Percentiles rank a stretch among this genome's conserved stretches.
phyloP scores from a whole-genome alignment of 2,329 filamentous ascomycete genomes.

The Trichoderma harzianum region DNA sequence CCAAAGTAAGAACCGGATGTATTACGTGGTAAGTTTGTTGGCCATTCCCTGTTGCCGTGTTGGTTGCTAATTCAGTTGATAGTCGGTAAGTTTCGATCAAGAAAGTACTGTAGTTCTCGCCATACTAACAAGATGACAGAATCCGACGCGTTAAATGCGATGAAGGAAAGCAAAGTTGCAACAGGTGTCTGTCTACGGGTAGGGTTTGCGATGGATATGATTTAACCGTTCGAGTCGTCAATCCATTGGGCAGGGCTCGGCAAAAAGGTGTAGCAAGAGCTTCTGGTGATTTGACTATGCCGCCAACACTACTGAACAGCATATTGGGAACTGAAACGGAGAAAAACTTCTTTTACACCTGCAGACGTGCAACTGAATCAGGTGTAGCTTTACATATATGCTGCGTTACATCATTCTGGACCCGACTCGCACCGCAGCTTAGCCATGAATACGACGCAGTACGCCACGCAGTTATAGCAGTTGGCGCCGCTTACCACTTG shows the following conservation, averaged over 20 bases:
- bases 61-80: not conserved
- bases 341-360: not conserved
- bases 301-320: not conserved
- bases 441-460: not conserved
- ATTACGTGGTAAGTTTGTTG: not conserved
- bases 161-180: not conserved
- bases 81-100: not conserved
- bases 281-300: not conserved
- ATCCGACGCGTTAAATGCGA: not conserved
- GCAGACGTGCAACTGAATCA: not conserved
- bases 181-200: not conserved
- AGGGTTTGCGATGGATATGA: not conserved
- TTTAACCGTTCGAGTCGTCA: not conserved
- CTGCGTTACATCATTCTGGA: not conserved
- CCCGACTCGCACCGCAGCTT: not conserved
- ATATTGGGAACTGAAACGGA: not conserved
- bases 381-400: not conserved
- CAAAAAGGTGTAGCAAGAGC: not conserved
- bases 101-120: not conserved
- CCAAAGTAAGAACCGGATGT: not conserved
- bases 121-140: not conserved
- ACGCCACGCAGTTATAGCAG: not conserved
- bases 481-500: not conserved
- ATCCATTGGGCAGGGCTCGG: not conserved
- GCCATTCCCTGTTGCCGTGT: not conserved